Evolutionary conservation across 352 stramenopile species (phyloP).

Genomic region (Pythium sukuiense): DNA sequence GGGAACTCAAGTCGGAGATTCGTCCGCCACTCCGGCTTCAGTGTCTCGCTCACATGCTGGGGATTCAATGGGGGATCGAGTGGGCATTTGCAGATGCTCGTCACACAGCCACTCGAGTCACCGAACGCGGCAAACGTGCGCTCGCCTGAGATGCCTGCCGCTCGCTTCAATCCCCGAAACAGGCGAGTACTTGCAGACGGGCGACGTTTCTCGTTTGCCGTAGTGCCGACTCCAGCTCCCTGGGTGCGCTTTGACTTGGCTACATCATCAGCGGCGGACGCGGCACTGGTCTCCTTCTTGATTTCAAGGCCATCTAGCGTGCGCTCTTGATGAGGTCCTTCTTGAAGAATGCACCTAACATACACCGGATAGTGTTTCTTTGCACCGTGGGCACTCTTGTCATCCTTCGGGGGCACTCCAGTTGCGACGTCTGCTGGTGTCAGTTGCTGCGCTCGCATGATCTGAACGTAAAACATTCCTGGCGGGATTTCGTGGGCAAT

Average conservation of each 20-base stretch:
- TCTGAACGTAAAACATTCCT: constrained; percentile 82
- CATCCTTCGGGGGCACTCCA: constrained; percentile 17
- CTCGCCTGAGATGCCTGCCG: constrained; percentile 70
- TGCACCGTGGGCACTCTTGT: constrained; percentile 7
- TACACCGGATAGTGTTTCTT: constrained; percentile 70
- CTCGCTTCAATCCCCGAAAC: constrained; percentile 73
- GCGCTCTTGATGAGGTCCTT: constrained; percentile 74
- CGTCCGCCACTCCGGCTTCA: constrained; percentile 68
- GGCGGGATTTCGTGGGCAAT: constrained; percentile 74
- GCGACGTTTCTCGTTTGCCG: constrained; percentile 26
- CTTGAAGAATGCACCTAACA: constrained; percentile 70
- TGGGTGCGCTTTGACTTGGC: constrained; percentile 21
- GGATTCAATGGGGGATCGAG: constrained; percentile 21
- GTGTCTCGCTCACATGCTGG: constrained; percentile 26
- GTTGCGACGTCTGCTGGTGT: constrained; percentile 34
- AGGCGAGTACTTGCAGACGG: constrained; percentile 66
- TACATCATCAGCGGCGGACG: constrained; percentile 14
- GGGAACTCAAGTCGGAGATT: constrained; percentile 81
- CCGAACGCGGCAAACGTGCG: constrained; percentile 69
- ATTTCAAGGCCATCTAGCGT: constrained; percentile 69
- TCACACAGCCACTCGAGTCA: constrained; percentile 77
- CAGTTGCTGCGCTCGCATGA: constrained; percentile 71
- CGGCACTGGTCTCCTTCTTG: constrained; percentile 20
- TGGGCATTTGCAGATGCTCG: constrained; percentile 63
- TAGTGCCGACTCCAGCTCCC: constrained; percentile 25